A percentile compares a stretch with the other conserved stretches of the same genome.
Conservation (phyloP, 306 rosid genomes). For the Oemleria cerasiformis region DNA sequence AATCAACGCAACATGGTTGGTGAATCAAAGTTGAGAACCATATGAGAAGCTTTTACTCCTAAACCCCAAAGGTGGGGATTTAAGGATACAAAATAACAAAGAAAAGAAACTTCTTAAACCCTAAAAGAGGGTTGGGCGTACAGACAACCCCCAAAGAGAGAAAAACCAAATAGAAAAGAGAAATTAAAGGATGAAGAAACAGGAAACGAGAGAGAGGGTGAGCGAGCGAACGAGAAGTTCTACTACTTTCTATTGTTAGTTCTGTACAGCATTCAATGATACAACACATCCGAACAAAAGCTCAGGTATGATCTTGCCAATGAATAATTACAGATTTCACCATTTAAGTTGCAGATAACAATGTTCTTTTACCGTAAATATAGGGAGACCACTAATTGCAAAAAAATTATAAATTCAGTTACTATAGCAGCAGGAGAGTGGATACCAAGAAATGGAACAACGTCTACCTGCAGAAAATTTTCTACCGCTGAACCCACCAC, state of each 20-base stretch:
- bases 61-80: neutral
- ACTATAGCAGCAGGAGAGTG: constrained; percentile 94
- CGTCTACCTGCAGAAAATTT: constrained; percentile 94
- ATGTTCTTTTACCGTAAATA: constrained; percentile 59
- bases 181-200: neutral
- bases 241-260: constrained; percentile 35
- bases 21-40: neutral
- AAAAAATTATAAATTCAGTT: constrained; percentile 76
- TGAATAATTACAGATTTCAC: constrained; percentile 75
- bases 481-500: constrained; percentile 91
- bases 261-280: constrained; percentile 65
- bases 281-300: constrained; percentile 50
- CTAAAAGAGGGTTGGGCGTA: neutral
- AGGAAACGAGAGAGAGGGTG: neutral
- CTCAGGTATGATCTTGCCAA: constrained; percentile 53
- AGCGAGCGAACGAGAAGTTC: constrained; percentile 15
- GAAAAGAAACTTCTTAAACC: neutral
- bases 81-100: neutral
- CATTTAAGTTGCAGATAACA: constrained; percentile 33
- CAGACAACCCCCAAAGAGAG: neutral
- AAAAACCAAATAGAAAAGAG: neutral
- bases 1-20: neutral
- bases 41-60: neutral
- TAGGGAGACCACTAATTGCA: constrained; percentile 88
- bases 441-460: constrained; percentile 92